A percentile compares a stretch with the other conserved stretches of the same genome.
Evolutionary conservation across 208 protist species (phyloP).

Genomic region (Leishmania amazonensis): DNA sequence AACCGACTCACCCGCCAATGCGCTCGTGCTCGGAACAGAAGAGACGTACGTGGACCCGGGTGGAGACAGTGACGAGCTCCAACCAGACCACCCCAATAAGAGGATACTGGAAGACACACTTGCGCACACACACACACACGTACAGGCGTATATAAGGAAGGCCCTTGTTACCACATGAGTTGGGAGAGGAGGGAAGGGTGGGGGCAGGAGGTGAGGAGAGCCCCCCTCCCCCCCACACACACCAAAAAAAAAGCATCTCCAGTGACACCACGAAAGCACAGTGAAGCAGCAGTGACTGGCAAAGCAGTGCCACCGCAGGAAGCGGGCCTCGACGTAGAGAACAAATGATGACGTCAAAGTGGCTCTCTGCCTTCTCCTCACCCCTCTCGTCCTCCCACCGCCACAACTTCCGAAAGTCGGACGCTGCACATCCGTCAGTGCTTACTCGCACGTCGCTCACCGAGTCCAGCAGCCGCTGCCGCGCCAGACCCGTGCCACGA

Average conservation of each 20-base stretch:
- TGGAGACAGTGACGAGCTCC: background rate
- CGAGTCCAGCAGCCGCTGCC: background rate
- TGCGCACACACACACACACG: background rate
- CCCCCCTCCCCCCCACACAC: background rate
- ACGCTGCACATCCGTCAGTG: background rate
- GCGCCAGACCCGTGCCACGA: background rate
- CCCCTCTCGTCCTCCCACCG: background rate
- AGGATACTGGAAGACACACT: background rate
- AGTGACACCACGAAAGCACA: background rate
- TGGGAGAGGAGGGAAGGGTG: background rate
- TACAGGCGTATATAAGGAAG: background rate
- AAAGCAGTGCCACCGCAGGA: background rate
- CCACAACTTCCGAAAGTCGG: background rate
- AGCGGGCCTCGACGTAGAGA: background rate
- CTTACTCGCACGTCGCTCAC: conserved; percentile 1
- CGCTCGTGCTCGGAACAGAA: background rate
- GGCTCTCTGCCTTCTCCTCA: background rate
- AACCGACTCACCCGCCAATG: background rate
- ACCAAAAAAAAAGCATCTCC: background rate
- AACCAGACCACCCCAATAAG: background rate
- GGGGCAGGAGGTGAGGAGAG: background rate
- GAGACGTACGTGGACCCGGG: background rate
- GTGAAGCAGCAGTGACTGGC: background rate
- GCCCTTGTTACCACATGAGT: background rate
- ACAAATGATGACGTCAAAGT: background rate